Evolutionary conservation across 2,329 filamentous ascomycete genomes (phyloP).

Genomic region (Arachnopeziza araneosa): DNA sequence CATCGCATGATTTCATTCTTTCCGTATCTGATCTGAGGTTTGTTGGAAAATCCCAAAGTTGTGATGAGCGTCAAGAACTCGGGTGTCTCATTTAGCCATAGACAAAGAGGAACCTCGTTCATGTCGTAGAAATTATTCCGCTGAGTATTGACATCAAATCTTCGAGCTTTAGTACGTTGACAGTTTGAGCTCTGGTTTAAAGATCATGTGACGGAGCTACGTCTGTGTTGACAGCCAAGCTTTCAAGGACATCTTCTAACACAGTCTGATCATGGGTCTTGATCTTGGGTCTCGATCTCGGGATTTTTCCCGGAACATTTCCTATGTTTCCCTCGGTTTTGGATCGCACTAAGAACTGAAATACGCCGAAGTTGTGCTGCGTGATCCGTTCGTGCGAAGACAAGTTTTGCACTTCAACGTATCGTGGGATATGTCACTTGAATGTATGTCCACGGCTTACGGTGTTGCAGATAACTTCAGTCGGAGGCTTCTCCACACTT

Average conservation of each 20-base stretch:
- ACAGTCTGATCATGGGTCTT: neutral
- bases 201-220: constrained; percentile 33
- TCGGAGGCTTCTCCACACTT: constrained; percentile 54
- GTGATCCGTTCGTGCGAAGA: constrained; percentile 58
- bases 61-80: constrained; percentile 47
- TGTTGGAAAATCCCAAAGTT: constrained; percentile 36
- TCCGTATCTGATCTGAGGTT: constrained; percentile 15
- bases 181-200: constrained; percentile 28
- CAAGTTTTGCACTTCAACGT: constrained; percentile 46
- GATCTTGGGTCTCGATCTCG: too few relatives aligned
- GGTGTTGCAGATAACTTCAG: constrained; percentile 49
- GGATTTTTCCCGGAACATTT: neutral
- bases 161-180: constrained; percentile 27
- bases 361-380: constrained; percentile 49
- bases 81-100: constrained; percentile 47
- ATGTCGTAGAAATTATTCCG: constrained; percentile 18
- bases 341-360: constrained; percentile 48
- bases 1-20: constrained; percentile 11
- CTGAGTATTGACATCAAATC: constrained; percentile 39
- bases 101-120: constrained; percentile 36
- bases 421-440: constrained; percentile 61
- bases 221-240: neutral
- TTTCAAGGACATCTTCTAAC: constrained; percentile 17
- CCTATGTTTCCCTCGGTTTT: constrained; percentile 52
- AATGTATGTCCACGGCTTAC: constrained; percentile 61